Conservation (phyloP, 352 stramenopile genomes). For the Globisporangium takayamanum region DNA sequence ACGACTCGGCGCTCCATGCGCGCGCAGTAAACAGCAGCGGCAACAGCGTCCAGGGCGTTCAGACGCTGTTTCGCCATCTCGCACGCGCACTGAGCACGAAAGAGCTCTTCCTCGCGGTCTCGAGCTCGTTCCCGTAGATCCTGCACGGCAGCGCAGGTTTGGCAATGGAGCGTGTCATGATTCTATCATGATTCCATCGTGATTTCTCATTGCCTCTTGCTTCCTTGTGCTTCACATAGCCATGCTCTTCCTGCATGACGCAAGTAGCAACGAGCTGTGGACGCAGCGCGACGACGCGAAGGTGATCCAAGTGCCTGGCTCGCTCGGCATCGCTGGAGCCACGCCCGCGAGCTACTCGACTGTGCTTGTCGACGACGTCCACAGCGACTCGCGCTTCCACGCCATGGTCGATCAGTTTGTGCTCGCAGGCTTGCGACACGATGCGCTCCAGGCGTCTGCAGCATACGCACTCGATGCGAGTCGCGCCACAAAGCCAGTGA, state of each 20-base stretch:
- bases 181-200: neutral
- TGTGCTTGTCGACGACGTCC: slow-evolving; percentile 32
- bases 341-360: slow-evolving; percentile 31
- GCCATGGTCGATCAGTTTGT: slow-evolving; percentile 60
- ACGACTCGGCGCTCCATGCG: neutral
- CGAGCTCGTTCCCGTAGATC: slow-evolving; percentile 32
- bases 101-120: slow-evolving; percentile 40
- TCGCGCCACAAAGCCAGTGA: slow-evolving; percentile 10
- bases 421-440: slow-evolving; percentile 16
- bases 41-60: slow-evolving; percentile 16
- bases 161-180: neutral
- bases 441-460: neutral
- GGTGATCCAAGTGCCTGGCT: slow-evolving; percentile 40
- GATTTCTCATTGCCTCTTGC: neutral
- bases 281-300: slow-evolving; percentile 41
- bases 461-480: neutral
- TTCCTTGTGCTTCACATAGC: slow-evolving; percentile 10
- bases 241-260: slow-evolving; percentile 57
- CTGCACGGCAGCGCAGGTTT: slow-evolving; percentile 31
- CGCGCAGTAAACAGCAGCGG: slow-evolving; percentile 8
- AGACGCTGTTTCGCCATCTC: slow-evolving; percentile 43
- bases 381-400: slow-evolving; percentile 46
- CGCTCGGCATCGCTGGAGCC: slow-evolving; percentile 48
- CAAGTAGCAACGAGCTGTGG: slow-evolving; percentile 60
- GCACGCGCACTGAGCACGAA: slow-evolving; percentile 22